phyloP scores from a whole-genome alignment of 352 stramenopile species.

The Pythium plurisporium region DNA sequence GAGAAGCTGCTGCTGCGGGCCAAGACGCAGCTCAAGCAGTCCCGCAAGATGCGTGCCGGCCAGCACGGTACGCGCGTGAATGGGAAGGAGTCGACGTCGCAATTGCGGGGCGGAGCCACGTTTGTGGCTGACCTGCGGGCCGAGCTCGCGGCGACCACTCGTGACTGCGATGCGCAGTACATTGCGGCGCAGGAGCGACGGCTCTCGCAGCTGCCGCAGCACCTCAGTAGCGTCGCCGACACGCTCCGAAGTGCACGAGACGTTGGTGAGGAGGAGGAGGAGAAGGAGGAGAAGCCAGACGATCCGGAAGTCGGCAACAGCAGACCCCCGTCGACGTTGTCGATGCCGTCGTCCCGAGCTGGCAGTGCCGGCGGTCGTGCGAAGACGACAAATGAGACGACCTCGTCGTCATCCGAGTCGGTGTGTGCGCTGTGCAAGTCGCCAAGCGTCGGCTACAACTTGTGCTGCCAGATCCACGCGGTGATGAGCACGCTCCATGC shows the following conservation, averaged over 20 bases:
- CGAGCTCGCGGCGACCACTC: slow-evolving; percentile 45
- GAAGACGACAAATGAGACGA: background rate
- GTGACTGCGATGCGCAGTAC: slow-evolving; percentile 41
- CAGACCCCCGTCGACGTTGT: background rate
- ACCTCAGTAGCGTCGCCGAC: slow-evolving; percentile 39
- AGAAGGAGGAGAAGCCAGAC: background rate
- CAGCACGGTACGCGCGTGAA: slow-evolving; percentile 46
- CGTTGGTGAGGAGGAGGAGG: background rate
- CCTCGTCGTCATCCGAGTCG: background rate
- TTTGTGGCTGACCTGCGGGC: slow-evolving; percentile 52
- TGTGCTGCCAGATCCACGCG: slow-evolving; percentile 54
- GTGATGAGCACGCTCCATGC: slow-evolving; percentile 45
- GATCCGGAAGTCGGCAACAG: too few relatives aligned
- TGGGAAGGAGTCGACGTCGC: too few relatives aligned
- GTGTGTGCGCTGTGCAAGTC: slow-evolving; percentile 47
- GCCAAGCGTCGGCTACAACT: slow-evolving; percentile 53
- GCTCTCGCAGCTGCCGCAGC: slow-evolving; percentile 33
- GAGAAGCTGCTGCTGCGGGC: slow-evolving; percentile 63
- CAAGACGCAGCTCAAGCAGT: slow-evolving; percentile 75
- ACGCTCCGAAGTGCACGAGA: slow-evolving; percentile 1
- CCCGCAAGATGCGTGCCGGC: slow-evolving; percentile 59
- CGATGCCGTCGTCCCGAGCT: background rate
- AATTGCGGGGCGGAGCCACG: slow-evolving; percentile 38
- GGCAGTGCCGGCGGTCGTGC: background rate
- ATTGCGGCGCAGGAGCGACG: slow-evolving; percentile 35